Percentiles rank a stretch among this genome's conserved stretches.
Conservation (phyloP, 2,329 filamentous ascomycete genomes). For the Sclerotinia trifoliorum region DNA sequence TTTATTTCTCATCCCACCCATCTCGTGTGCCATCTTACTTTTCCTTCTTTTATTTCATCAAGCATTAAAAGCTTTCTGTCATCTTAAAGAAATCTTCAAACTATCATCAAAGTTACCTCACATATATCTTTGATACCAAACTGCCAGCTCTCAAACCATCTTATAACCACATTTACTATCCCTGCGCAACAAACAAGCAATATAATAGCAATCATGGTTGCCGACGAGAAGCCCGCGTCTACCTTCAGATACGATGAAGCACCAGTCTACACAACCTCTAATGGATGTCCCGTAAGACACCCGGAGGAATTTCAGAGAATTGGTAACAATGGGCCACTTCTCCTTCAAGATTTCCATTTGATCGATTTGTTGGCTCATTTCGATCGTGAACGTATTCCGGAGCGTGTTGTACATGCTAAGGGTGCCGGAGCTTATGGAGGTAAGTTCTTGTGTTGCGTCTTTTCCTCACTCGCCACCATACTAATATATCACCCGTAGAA, state of each 20-base stretch:
- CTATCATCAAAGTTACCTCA: not conserved
- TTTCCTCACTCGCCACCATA: not conserved
- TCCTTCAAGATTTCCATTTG: slow-evolving; percentile 65
- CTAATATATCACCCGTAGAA: slow-evolving; percentile 28
- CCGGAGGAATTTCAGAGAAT: slow-evolving; percentile 53
- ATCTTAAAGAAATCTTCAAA: not conserved
- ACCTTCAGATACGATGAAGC: slow-evolving; percentile 57
- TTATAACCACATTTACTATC: not conserved
- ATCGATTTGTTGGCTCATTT: slow-evolving; percentile 60
- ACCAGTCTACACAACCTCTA: slow-evolving; percentile 59
- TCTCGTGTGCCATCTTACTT: not conserved
- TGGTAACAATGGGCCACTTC: slow-evolving; percentile 56
- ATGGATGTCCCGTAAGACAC: slow-evolving; percentile 56
- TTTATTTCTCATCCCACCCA: slow-evolving; percentile 16
- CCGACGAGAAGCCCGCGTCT: slow-evolving; percentile 46
- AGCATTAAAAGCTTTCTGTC: not conserved
- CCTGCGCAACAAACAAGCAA: not conserved
- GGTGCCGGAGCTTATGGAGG: slow-evolving; percentile 39
- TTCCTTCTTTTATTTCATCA: slow-evolving; percentile 1
- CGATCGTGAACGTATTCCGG: slow-evolving; percentile 52
- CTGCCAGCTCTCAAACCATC: not conserved
- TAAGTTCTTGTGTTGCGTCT: slow-evolving; percentile 17
- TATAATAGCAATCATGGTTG: slow-evolving; percentile 43
- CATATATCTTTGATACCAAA: not conserved
- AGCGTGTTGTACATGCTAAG: slow-evolving; percentile 59